Evolutionary conservation across 176 grass and related monocot genomes (phyloP).

Genomic region (Carex littledalei): DNA sequence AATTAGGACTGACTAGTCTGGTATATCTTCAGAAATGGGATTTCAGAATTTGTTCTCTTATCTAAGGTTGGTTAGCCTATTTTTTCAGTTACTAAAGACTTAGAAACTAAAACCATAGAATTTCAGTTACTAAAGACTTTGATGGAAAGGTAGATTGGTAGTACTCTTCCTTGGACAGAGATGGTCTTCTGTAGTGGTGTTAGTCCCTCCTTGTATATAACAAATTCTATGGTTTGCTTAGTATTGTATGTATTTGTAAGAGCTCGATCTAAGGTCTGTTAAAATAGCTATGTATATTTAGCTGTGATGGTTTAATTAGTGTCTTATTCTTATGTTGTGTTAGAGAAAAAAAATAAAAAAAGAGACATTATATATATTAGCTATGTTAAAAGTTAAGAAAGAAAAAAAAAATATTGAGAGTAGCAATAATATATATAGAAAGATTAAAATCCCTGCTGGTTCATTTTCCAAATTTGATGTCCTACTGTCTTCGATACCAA

Average conservation of each 20-base stretch:
- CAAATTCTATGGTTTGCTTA: background rate
- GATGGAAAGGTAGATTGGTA: background rate
- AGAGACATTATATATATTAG: background rate
- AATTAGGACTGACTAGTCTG: too few species aligned
- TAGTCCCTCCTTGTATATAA: slow-evolving; percentile 18
- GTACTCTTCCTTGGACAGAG: background rate
- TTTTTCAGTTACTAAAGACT: too few species aligned
- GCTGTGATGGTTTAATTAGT: background rate
- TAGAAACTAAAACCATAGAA: too few species aligned
- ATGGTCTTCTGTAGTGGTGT: background rate
- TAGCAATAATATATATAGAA: too few species aligned
- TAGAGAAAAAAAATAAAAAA: background rate
- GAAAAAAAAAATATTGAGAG: background rate
- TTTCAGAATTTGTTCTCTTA: too few species aligned
- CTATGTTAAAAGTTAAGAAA: background rate
- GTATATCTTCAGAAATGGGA: too few species aligned
- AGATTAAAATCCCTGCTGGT: too few species aligned
- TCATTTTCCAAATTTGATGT: too few species aligned
- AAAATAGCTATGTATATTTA: slow-evolving; percentile 4
- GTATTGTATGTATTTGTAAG: slow-evolving; percentile 12
- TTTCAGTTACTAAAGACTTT: too few species aligned
- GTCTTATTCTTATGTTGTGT: background rate
- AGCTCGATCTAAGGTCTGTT: background rate
- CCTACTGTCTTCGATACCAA: too few species aligned
- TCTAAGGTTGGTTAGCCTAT: too few species aligned